Base-by-base conservation (phyloP, 2,329 filamentous ascomycete genomes). In the Zelopaecilomyces penicillatus region DNA sequence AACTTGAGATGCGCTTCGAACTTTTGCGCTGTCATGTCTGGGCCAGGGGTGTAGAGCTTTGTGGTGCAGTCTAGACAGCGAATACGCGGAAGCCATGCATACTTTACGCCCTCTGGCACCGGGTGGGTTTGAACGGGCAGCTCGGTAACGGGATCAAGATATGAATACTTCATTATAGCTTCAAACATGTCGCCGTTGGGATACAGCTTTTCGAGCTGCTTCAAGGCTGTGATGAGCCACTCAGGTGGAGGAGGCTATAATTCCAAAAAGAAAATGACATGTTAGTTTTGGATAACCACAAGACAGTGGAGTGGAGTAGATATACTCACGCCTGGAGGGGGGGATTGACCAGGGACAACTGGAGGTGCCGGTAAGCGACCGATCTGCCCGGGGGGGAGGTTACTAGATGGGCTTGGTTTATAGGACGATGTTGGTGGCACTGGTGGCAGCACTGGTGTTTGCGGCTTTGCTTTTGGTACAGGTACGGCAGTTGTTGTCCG, bases 1-100 rank as follows among this genome's bases (percentile, higher is more conserved):
- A 95, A 96, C 64, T 83, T 87, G 40, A 97, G 71, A 67, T 98
- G 93, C 1, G 94, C 81, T 65, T 95, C 87, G 51, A 98, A 98
- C 59, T 95, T 95, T 38, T 83, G 83, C 5, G 91, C 86, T 3
- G 88, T 89, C 61, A 78, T 85, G 27, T 84, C 87, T 0, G 90
- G 88, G 0, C 89, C 87, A 0, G 90, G 87, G 0, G 90, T 95
- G 65, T 98, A 98, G 8, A 95, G 71, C 65, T 96, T 97, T 30
- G 87, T 88, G 0, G 88, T 87, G 61, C 93, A 97, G 63, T 98
- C 93, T 39, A 84, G 79, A 63, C 93, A 98, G 47, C 87, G 78
- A 51, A 98, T 96, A 41, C 93, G 77, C 6, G 93, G 93, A 41
- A 95, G 73, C 65, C 85, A 97, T 66, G 86, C 85, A 54, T 84